Conservation (phyloP, 768 basidiomycete species). For the Guyanaporus albipodus region DNA sequence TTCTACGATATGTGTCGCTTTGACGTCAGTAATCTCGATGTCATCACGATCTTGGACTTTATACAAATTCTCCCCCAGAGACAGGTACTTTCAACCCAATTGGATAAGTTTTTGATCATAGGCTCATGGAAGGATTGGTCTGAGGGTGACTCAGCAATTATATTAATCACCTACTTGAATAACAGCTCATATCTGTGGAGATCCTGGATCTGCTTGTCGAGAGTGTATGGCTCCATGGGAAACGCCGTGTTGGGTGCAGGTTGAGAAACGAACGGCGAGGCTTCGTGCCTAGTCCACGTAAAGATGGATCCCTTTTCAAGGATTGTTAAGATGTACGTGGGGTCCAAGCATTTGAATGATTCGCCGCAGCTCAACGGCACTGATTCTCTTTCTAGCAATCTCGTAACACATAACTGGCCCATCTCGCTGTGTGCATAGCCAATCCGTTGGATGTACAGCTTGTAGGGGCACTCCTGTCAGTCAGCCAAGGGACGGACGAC, state of each 20-base stretch:
- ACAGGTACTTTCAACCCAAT: conserved; percentile 8
- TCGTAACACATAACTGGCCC: conserved; percentile 9
- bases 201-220: conserved; percentile 9
- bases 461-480: conserved; percentile 4
- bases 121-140: conserved; percentile 7
- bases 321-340: conserved; percentile 1
- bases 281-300: not conserved
- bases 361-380: conserved; percentile 9
- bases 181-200: conserved; percentile 9
- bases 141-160: not conserved
- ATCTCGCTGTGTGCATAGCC: not conserved
- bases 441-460: conserved; percentile 11
- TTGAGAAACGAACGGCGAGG: conserved; percentile 11
- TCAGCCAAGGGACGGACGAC: not conserved
- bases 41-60: conserved; percentile 9
- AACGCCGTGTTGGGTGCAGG: conserved; percentile 6
- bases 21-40: conserved; percentile 9
- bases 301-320: not conserved
- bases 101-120: conserved; percentile 7
- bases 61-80: conserved; percentile 8
- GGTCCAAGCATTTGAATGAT: conserved; percentile 4
- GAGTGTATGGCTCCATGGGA: conserved; percentile 4
- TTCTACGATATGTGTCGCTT: conserved; percentile 8
- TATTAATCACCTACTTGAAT: conserved; percentile 1
- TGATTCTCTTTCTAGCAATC: conserved; percentile 6